Percentiles rank a stretch among this genome's conserved stretches.
These are phyloP conservation scores for Podila minutissima DNA, from an alignment of 192 early-diverging fungal genomes.

Conservation along the genomic window DNA sequence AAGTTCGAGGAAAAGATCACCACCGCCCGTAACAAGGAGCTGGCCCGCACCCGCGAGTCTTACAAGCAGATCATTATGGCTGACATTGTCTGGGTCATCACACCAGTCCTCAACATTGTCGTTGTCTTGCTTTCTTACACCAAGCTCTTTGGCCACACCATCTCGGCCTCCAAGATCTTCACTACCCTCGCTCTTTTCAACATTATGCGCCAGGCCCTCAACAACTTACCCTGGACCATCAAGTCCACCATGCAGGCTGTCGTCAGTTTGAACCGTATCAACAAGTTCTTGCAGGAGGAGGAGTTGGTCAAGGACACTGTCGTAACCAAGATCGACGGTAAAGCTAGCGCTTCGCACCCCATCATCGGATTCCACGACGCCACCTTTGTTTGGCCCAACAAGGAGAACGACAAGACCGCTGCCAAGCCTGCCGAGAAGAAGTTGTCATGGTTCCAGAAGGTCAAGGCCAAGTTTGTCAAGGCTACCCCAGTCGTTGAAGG, in stretches of 20 bases:
- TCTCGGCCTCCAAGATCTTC: conserved; percentile 62
- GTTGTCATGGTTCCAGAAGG: conserved; percentile 9
- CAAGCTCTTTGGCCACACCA: conserved; percentile 58
- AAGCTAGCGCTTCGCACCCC: conserved; percentile 7
- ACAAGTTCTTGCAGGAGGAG: conserved; percentile 74
- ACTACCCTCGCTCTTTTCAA: conserved; percentile 77
- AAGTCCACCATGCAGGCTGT: conserved; percentile 61
- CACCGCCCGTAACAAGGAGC: conserved; percentile 67
- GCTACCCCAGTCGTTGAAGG: conserved; percentile 7
- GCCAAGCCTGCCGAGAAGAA: conserved; percentile 18
- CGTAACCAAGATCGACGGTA: conserved; percentile 37
- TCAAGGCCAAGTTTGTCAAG: conserved; percentile 32
- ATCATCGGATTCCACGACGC: conserved; percentile 74
- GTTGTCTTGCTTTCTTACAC: conserved; percentile 70
- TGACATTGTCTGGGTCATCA: conserved; percentile 60
- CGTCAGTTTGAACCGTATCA: conserved; percentile 76
- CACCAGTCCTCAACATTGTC: conserved; percentile 70
- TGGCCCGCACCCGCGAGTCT: conserved; percentile 58
- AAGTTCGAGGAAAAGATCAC: conserved; percentile 76
- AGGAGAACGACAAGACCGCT: conserved; percentile 41
- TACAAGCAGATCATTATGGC: conserved; percentile 65
- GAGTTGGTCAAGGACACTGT: conserved; percentile 65
- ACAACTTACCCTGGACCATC: conserved; percentile 67
- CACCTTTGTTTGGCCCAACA: conserved; percentile 70
- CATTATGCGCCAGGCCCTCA: conserved; percentile 71